These are phyloP conservation scores for Malus fusca DNA, from an alignment of 306 rosid species.

Conservation along the genomic window DNA sequence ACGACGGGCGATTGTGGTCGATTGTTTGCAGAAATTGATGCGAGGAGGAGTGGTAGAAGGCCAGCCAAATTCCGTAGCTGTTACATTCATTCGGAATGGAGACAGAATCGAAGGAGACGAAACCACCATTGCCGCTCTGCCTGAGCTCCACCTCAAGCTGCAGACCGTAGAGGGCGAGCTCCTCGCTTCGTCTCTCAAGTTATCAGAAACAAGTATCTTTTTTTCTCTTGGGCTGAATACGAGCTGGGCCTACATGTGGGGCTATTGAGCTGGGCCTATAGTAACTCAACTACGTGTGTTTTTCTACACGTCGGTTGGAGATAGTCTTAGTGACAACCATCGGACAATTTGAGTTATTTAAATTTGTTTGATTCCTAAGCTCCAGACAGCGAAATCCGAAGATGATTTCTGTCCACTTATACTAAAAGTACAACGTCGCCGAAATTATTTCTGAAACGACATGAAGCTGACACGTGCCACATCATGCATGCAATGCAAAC, in stretches of 20 bases:
- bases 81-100: conserved; percentile 27
- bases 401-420: no score
- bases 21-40: conserved; percentile 19
- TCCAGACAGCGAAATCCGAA: no score
- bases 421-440: no score
- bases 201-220: not conserved
- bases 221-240: not conserved
- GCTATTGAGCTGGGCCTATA: not conserved
- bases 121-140: conserved; percentile 31
- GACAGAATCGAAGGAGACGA: conserved; percentile 30
- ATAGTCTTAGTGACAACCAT: no score
- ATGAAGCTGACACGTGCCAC: not conserved
- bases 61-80: conserved; percentile 16
- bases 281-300: no score
- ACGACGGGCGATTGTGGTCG: conserved; percentile 21
- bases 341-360: no score
- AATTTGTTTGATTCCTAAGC: no score
- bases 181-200: not conserved
- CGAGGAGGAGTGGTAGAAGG: conserved; percentile 14
- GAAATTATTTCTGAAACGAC: no score
- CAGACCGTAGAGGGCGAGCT: not conserved
- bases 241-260: not conserved
- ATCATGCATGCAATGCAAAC: not conserved
- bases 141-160: not conserved
- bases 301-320: no score